Evolutionary conservation across 768 basidiomycete species (phyloP), one percentile per base, ranked within the genome.

Genomic region (Russula griseocarnosa): DNA sequence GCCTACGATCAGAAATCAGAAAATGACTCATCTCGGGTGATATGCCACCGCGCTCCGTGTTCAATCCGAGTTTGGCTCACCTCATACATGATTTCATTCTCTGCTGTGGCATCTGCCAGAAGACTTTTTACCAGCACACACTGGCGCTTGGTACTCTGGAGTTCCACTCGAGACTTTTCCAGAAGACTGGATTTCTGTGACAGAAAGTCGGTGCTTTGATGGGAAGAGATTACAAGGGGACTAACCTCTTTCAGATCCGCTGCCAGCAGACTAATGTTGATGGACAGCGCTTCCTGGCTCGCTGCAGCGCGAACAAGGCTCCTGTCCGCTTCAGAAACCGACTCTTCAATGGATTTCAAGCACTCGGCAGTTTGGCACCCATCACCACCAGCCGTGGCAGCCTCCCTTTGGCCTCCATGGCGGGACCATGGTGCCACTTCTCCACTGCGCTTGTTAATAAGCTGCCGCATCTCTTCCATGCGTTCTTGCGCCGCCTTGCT

Each of bases 41-140:
- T 26, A 38, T 22, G 7, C 24, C 13, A 26, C 30, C 30, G 22
- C 30, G 40, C 36, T 26, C 5, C 13, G 22, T 14, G 18, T 3
- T 22, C 26, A n/a, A 47, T 47, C 26, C n/a, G 10, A 40, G 30
- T 13, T 11, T 50, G 18, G 71, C 81, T 70, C 47, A 94, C 93
- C 80, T 94, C 90, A 67, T 94, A 95, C 83, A 96, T 88, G 73
- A 93, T 90, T 70, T 94, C 91, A 74, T 95, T 90, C 77, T 97
- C 94, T 1, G 86, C 81, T 10, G 87, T 89, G 36, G 85, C 83
- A 70, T 95, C 90, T 20, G 82, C 80, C 16, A 93, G 78, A 32
- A 94, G 79, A 67, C 83, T 84, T 73, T 91, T 91, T 4, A 94
- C 83, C 32, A 93, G 76, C 68, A 90, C 91, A 65, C 85, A 87